Evolutionary conservation across 164 flowering plant species (phyloP), one percentile per base, ranked within the genome.

Genomic region (Vitis rupestris): DNA sequence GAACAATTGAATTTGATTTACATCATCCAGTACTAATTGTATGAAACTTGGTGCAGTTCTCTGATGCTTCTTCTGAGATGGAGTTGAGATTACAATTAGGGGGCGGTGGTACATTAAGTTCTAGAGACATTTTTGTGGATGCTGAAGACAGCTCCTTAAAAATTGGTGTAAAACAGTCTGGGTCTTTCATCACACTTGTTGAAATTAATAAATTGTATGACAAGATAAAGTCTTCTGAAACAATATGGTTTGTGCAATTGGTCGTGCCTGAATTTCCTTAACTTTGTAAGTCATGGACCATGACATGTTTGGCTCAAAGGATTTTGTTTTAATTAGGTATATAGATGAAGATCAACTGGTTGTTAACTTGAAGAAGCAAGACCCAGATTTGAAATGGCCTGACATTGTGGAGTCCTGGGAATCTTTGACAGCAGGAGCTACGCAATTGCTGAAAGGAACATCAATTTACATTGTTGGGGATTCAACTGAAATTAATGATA

Each of bases 331-430:
- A 50, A 50, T 49, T 80, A 96, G 99, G 99, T 96, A 82, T 61
- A 76, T 96, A 67, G 98, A 96, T 81, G 99, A 93, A 54, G 89
- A 88, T 80, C 84, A 96, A 67, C 76, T 96, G 69, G 97, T 96
- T 10, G 76, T 96, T 57, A 96, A 81, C 82, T 76, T 96, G 82
- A 91, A 90, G 78, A 96, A 96, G 82, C 88, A 83, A 57, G 97
- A 96, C 70, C 78, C 84, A 3, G 91, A 90, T 54, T 70, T 96
- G 73, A 89, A 89, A 77, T 96, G 99, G 99, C 98, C 97, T 61
- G 98, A 93, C 62, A 84, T 93, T 64, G 69, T 84, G 78, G 99
- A 96, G 77, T 85, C 97, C 5, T 96, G 98, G 99, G 93, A 88
- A 71, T 93, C 99, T 31, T 84, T 96, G 70, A 75, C 92, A 13